Conservation (phyloP, 2,329 filamentous ascomycete species). For the Trichoderma gracile region DNA sequence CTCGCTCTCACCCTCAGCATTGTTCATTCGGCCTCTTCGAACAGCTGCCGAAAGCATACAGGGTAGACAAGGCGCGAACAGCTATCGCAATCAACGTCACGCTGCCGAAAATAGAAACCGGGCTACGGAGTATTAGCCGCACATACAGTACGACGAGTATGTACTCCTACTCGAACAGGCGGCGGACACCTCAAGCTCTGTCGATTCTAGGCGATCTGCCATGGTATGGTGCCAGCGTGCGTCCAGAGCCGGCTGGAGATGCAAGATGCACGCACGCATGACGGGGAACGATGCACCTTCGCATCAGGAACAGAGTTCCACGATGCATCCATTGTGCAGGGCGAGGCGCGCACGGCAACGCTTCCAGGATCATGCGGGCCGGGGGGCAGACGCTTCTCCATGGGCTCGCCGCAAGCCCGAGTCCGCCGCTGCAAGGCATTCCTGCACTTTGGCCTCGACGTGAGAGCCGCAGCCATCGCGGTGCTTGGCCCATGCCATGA, state of each 20-base stretch:
- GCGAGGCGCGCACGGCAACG: constrained; percentile 15
- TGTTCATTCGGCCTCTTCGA: neutral
- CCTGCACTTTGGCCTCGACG: constrained; percentile 1
- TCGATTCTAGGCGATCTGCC: constrained; percentile 22
- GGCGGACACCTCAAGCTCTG: neutral
- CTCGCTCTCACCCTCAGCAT: neutral
- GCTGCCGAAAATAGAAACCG: constrained; percentile 20
- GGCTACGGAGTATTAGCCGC: neutral
- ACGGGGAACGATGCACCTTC: constrained; percentile 19
- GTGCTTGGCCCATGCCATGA: neutral
- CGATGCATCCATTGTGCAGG: constrained; percentile 22
- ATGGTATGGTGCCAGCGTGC: constrained; percentile 24
- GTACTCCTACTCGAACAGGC: too few relatives aligned
- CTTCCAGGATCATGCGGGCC: constrained; percentile 15
- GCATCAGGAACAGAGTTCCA: constrained; percentile 24
- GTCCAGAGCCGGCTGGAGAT: constrained; percentile 19
- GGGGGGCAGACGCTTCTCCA: constrained; percentile 14
- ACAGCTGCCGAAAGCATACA: neutral
- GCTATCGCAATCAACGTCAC: too few relatives aligned
- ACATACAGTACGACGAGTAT: neutral
- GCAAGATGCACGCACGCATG: constrained; percentile 26
- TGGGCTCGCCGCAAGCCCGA: constrained; percentile 6
- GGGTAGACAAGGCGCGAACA: neutral
- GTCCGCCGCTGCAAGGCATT: constrained; percentile 19
- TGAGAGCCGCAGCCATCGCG: neutral